These are phyloP conservation scores for Graphilbum fragrans DNA, from an alignment of 2,329 filamentous ascomycete species.

Conservation along the genomic window DNA sequence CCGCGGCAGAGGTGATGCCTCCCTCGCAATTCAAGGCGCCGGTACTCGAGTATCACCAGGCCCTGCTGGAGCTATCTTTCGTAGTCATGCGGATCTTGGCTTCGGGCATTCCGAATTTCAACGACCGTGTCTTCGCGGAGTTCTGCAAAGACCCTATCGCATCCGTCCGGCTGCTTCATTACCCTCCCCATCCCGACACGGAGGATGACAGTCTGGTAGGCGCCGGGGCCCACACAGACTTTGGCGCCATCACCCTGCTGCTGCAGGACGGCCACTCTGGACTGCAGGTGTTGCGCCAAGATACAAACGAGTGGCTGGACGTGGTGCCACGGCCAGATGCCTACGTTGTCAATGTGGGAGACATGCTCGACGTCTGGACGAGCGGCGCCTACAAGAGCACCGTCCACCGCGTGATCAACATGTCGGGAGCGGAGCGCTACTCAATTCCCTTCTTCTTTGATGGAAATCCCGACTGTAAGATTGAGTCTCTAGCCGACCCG, in stretches of 20 bases:
- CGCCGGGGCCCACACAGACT: constrained; percentile 39
- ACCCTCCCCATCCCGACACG: constrained; percentile 25
- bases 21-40: constrained; percentile 20
- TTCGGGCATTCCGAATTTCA: constrained; percentile 22
- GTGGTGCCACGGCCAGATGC: constrained; percentile 29
- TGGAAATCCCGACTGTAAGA: constrained; percentile 24
- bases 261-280: constrained; percentile 36
- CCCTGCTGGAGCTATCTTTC: constrained; percentile 21
- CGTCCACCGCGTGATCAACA: constrained; percentile 42
- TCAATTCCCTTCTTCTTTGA: constrained; percentile 42
- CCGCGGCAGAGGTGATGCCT: constrained; percentile 15
- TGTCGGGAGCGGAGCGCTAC: constrained; percentile 35
- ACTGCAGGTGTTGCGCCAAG: constrained; percentile 32
- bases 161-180: constrained; percentile 34
- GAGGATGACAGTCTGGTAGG: background rate
- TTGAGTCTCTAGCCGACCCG: background rate
- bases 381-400: constrained; percentile 39
- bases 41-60: constrained; percentile 24
- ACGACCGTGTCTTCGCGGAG: constrained; percentile 25
- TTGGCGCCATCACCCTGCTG: constrained; percentile 40
- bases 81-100: constrained; percentile 28
- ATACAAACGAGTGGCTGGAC: constrained; percentile 28
- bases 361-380: constrained; percentile 37
- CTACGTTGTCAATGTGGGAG: constrained; percentile 38
- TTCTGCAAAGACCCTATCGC: constrained; percentile 29